Base-by-base conservation (phyloP, 345 rosid species). In the Lenwebbia sp. region DNA sequence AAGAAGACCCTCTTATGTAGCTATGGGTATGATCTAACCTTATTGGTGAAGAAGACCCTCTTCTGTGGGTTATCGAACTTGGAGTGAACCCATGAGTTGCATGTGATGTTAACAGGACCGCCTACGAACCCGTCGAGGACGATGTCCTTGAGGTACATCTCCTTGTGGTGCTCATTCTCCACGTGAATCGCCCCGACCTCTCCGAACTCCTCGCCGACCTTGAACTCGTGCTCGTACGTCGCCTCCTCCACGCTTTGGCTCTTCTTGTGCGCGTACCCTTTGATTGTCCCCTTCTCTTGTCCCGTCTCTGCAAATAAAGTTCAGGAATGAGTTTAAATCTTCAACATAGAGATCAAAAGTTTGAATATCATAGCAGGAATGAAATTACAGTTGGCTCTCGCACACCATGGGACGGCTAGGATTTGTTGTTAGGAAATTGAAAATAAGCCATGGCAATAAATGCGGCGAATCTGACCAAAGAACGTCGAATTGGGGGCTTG, bases 91-190 rank as follows among this genome's bases (percentile, higher is more conserved):
- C 97, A 96, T 1, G 97, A 96, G 23, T 87, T 56, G 84, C 97
- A 94, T 8, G 86, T 54, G 13, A 96, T 54, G 83, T 25, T 89
- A 23, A 95, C 54, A 0, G 90, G 50, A 37, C 92, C 94, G 44
- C 41, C 40, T 0, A 47, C 60, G 65, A 91, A 30, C 6, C 97
- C 96, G 13, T 92, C 89, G 53, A 96, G 90, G 44, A 86, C 86
- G 12, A 96, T 88, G 21, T 92, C 90, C 70, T 87, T 85, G 51
- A 96, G 21, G 85, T 58, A 90, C 90, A 95, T 94, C 91, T 96
- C 99, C 58, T 85, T 90, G 58, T 91, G 94, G 88, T 95, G 96
- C 86, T 94, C 93, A 74, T 96, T 96, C 89, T 94, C 95, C 26
- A 96, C 89, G 0, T 85, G 7, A 17, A 96, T 86, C 11, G 94